A percentile compares a stretch with the other conserved stretches of the same genome.
Evolutionary conservation across 2,329 filamentous ascomycete genomes (phyloP).

Genomic region (Fusarium lyarnte): DNA sequence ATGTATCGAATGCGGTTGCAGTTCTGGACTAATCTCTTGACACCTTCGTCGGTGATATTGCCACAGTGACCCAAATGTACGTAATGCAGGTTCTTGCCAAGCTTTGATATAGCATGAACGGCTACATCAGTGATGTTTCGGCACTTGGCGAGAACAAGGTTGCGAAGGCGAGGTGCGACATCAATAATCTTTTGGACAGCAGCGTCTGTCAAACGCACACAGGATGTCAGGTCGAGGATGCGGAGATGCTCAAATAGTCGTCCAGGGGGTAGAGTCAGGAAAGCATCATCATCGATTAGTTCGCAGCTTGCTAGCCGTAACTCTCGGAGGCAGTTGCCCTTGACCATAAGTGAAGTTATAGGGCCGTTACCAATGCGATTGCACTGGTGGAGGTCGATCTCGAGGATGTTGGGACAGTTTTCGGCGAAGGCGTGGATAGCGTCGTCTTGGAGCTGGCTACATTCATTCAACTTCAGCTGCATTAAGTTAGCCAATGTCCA

Average conservation of each 20-base stretch:
- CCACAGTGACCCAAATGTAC: constrained; percentile 94
- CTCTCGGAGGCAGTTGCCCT: constrained; percentile 87
- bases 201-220: constrained; percentile 82
- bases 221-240: constrained; percentile 93
- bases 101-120: constrained; percentile 84
- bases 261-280: constrained; percentile 76
- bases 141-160: constrained; percentile 94
- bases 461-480: constrained; percentile 93
- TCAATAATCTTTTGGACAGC: constrained; percentile 89
- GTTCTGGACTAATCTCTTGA: constrained; percentile 81
- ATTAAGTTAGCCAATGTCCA: constrained; percentile 14
- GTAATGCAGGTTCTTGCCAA: constrained; percentile 97
- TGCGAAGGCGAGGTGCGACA: constrained; percentile 86
- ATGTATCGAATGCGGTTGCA: constrained; percentile 98
- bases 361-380: constrained; percentile 82
- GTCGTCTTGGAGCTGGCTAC: constrained; percentile 82
- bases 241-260: constrained; percentile 85
- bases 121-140: constrained; percentile 89
- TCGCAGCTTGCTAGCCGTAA: constrained; percentile 87
- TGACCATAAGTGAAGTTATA: constrained; percentile 80
- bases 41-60: constrained; percentile 88
- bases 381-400: constrained; percentile 94
- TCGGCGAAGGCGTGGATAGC: constrained; percentile 87
- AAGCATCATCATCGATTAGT: constrained; percentile 86
- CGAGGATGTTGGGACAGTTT: constrained; percentile 90